phyloP scores from a whole-genome alignment of 78 protist genomes.

The Thecamonas trahens region DNA sequence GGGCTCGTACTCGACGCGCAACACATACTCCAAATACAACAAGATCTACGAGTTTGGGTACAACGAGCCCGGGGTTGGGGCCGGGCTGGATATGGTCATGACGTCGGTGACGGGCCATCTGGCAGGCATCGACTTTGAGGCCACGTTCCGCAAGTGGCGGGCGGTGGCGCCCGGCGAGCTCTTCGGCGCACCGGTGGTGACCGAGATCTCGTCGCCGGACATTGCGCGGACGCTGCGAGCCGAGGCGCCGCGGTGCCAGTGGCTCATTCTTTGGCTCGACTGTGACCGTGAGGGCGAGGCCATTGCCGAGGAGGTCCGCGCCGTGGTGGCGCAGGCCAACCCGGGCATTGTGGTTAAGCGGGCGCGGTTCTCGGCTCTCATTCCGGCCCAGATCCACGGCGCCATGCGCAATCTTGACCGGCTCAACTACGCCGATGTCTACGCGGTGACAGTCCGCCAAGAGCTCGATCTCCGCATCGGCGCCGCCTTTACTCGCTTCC shows the following conservation, averaged over 20 bases:
- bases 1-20: conserved; percentile 19
- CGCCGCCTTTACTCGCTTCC: conserved; percentile 95
- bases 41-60: conserved; percentile 36
- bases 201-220: neutral
- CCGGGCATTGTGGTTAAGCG: conserved; percentile 40
- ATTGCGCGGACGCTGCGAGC: conserved; percentile 1
- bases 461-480: conserved; percentile 86
- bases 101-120: conserved; percentile 92
- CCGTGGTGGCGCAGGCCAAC: conserved; percentile 23
- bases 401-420: neutral
- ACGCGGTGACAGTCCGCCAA: conserved; percentile 76
- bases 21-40: conserved; percentile 48
- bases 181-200: conserved; percentile 58
- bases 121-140: conserved; percentile 60
- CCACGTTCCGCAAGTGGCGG: conserved; percentile 42
- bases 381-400: neutral
- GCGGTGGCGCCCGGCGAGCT: conserved; percentile 45
- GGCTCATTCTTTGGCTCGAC: conserved; percentile 91
- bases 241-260: conserved; percentile 20
- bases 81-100: conserved; percentile 39
- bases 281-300: conserved; percentile 97
- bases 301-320: conserved; percentile 88
- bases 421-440: neutral
- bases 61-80: conserved; percentile 8
- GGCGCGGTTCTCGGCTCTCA: conserved; percentile 88